Evolutionary conservation across 2,329 filamentous ascomycete genomes (phyloP).

Genomic region (Fusarium sp.): DNA sequence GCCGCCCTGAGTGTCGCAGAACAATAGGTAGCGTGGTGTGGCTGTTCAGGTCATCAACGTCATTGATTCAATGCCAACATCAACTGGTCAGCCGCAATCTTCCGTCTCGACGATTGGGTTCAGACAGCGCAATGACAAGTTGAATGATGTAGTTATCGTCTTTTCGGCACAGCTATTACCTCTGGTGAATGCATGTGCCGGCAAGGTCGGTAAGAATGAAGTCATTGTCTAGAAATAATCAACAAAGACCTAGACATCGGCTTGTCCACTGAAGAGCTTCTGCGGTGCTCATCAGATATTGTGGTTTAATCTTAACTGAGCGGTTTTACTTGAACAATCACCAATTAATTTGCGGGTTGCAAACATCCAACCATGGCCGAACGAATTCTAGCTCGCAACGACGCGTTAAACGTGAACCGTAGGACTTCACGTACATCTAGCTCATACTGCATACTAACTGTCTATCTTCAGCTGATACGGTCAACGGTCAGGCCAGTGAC

Average conservation of each 20-base stretch:
- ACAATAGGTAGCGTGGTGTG: background rate
- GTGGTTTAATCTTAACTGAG: too few species aligned
- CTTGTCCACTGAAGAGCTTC: too few species aligned
- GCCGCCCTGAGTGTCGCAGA: too few species aligned
- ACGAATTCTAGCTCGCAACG: background rate
- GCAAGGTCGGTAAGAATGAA: background rate
- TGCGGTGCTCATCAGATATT: too few species aligned
- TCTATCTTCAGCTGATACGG: constrained; percentile 3
- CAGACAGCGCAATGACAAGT: background rate
- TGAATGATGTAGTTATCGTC: background rate
- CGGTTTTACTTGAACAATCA: too few species aligned
- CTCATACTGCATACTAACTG: too few species aligned
- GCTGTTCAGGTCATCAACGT: background rate
- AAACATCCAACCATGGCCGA: constrained; percentile 10
- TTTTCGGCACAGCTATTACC: background rate
- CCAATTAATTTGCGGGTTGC: too few species aligned
- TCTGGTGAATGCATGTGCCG: background rate
- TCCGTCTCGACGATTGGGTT: background rate
- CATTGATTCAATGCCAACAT: background rate
- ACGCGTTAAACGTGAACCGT: constrained; percentile 31
- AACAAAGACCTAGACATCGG: too few species aligned
- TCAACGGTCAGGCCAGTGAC: constrained; percentile 54
- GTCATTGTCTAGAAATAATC: background rate
- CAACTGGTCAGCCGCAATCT: too few species aligned
- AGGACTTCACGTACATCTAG: background rate